phyloP scores from a whole-genome alignment of 1,284 basidiomycete species.

The Irpex rosettiformis region DNA sequence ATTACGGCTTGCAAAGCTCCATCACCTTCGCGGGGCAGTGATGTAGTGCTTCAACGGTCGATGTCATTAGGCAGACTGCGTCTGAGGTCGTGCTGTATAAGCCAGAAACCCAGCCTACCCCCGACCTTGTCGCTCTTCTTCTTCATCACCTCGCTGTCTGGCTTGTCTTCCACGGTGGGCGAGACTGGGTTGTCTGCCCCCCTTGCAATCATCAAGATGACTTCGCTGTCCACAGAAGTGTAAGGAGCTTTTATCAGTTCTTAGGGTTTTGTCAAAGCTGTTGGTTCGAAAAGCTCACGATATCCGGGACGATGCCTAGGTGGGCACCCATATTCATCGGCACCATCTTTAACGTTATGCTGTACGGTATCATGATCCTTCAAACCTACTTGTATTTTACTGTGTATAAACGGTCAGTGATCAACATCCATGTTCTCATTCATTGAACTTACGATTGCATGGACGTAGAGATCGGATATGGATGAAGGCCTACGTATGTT shows the following conservation, averaged over 20 bases:
- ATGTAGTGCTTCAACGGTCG: not conserved
- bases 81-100: not conserved
- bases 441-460: not conserved
- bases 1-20: not conserved
- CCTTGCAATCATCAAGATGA: not conserved
- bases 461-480: constrained; percentile 25
- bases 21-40: not conserved
- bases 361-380: constrained; percentile 37
- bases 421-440: not conserved
- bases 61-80: not conserved
- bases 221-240: not conserved
- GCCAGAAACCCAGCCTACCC: not conserved
- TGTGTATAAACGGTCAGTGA: constrained; percentile 33
- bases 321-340: constrained; percentile 38
- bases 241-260: not conserved
- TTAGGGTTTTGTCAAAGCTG: not conserved
- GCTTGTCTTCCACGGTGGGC: not conserved
- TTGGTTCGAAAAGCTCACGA: not conserved
- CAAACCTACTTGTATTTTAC: constrained; percentile 39
- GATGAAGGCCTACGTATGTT: constrained; percentile 30
- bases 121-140: not conserved
- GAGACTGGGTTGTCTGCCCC: not conserved
- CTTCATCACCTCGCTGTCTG: not conserved
- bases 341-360: constrained; percentile 34
- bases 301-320: constrained; percentile 16